Base-by-base conservation (phyloP, 345 rosid genomes). In the Gossypium arboreum region DNA sequence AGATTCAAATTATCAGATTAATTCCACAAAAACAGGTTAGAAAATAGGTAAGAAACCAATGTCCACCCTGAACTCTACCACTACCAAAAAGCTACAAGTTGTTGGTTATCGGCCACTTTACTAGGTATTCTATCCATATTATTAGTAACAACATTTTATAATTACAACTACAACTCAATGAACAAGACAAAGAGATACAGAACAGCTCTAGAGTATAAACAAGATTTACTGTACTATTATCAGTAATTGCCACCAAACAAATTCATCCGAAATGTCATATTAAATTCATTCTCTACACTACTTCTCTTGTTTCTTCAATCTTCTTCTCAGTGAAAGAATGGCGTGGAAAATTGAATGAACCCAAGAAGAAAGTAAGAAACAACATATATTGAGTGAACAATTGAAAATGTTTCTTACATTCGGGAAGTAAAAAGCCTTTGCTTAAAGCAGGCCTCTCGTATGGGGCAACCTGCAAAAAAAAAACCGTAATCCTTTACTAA, bases 401-500 rank as follows among this genome's bases (percentile, higher is more conserved):
- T 48, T 27, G 45, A 17, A 69, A 51, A 50, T 27, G 47, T 39
- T 29, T 27, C 78, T 66, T 66, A 75, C 78, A 65, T 75, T 75
- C 78, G 0, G 78, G 78, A 75, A 75, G 78, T 55, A 75, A 66
- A 67, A 34, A 75, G 34, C 72, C 78, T 66, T 75, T 75, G 78
- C 78, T 75, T 48, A 75, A 66, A 15, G 72, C 78, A 17, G 78
- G 78, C 72, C 78, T 75, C 78, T 75, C 78, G 15, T 75, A 75
- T 55, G 78, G 78, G 44, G 78, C 72, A 65, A 75, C 72, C 78
- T 75, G 78, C 25, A 41, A 66, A 22, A 27, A 48, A 48, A 59
- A 12, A 44, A 22, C 29, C 10, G 17, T 56, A 47, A 24, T 56
- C n/a, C 75, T 60, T 29, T 10, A 27, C 52, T 24, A 2, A 57